These are phyloP conservation scores for Elymus sibiricus DNA, from an alignment of 176 grass and related monocot genomes.

Conservation along the genomic window DNA sequence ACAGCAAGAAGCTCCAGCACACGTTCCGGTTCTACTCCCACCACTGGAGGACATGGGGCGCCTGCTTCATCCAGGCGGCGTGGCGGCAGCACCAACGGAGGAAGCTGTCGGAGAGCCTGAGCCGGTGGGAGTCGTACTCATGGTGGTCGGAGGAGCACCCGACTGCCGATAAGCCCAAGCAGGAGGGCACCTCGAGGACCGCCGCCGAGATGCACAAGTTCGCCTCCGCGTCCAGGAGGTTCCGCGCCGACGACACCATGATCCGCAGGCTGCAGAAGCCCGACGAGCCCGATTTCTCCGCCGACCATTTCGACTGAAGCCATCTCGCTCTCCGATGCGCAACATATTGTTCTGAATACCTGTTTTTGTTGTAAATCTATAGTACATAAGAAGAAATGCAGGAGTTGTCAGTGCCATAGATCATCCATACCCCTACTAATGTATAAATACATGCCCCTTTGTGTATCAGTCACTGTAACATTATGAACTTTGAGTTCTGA, in stretches of 20 bases:
- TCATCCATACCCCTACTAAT: background rate
- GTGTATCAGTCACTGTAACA: background rate
- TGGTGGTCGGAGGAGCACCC: conserved; percentile 53
- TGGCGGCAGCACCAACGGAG: conserved; percentile 80
- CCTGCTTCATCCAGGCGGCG: conserved; percentile 89
- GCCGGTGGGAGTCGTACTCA: conserved; percentile 54
- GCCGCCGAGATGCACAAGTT: conserved; percentile 51
- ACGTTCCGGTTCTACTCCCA: conserved; percentile 94
- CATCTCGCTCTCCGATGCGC: background rate
- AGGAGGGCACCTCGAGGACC: conserved; percentile 32
- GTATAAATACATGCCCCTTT: background rate
- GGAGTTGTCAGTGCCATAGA: background rate
- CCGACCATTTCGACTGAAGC: conserved; percentile 76
- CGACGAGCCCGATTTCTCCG: conserved; percentile 83
- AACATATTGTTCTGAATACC: background rate
- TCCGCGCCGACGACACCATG: conserved; percentile 20
- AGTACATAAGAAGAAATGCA: conserved; percentile 13
- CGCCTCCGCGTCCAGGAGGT: conserved; percentile 67
- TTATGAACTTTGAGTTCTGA: background rate
- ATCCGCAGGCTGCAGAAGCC: conserved; percentile 79
- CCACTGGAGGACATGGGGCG: conserved; percentile 81
- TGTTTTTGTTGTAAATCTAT: conserved; percentile 3
- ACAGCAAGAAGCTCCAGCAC: conserved; percentile 97
- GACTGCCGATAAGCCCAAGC: conserved; percentile 24
- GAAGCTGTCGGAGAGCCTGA: conserved; percentile 72